Base-by-base conservation (phyloP, 2,329 filamentous ascomycete species). In the Trichoderma asperellum region DNA sequence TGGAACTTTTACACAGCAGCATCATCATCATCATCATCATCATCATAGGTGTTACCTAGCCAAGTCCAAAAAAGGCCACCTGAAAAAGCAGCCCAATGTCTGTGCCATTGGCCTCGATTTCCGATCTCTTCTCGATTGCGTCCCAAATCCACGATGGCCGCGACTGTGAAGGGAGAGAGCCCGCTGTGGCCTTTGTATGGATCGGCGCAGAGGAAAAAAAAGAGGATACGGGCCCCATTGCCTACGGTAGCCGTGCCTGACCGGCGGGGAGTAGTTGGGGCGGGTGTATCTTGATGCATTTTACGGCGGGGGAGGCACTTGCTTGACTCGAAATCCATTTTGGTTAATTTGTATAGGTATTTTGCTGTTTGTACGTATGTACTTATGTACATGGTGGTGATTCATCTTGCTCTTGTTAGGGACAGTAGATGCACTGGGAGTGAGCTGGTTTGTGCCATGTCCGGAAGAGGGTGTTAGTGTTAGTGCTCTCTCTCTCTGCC, bases 181-280 rank as follows among this genome's bases (percentile, higher is more conserved):
- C 43, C 18, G 21, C 18, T n/a, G 34, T 34, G 27, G 35, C 18
- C 16, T n/a, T n/a, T 24, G 57, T 14, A 43, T 12, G 40, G n/a
- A 43, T 35, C 32, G 60, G 60, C 32, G 8, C 37, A 56, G 12
- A 27, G 49, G 40, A 55, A 32, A 16, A 12, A 12, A 5, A 29
- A 21, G 24, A 49, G 43, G 21, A 59, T 59, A 21, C 35, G 21
- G 27, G 10, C 49, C 35, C n/a, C 27, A 58, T 29, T 43, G 63
- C 63, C 63, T 66, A 66, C 40, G 63, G 63, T 66, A 66, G 63
- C 63, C 63, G 63, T 66, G 63, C 53, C 63, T 66, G 63, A 66
- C 63, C 63, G 63, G 55, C 35, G 62, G 29, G 59, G 27, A 21
- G 18, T 2, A 21, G 18, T 2, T 5, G 55, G 27, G 32, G 27